phyloP scores from a whole-genome alignment of 345 rosid species.

The Chamaenerion angustifolium region DNA sequence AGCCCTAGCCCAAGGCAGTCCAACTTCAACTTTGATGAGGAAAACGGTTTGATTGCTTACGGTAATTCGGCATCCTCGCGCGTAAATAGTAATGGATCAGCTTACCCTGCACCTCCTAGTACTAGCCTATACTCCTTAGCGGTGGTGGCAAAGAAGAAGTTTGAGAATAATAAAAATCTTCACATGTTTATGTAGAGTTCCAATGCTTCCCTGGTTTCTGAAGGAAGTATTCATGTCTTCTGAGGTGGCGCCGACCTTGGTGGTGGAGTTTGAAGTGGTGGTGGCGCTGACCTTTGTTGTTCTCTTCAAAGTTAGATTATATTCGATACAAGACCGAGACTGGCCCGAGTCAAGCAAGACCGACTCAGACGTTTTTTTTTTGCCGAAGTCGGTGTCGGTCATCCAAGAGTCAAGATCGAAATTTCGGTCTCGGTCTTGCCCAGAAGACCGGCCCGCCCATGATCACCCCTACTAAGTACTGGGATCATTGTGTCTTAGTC shows the following conservation, averaged over 20 bases:
- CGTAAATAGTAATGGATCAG: slow-evolving; percentile 5
- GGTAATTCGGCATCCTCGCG: slow-evolving; percentile 9
- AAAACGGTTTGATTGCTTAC: slow-evolving; percentile 21
- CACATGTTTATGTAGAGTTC: slow-evolving; percentile 99
- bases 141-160: slow-evolving; percentile 30
- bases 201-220: slow-evolving; percentile 88
- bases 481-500: too few species aligned
- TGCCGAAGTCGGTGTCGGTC: too few species aligned
- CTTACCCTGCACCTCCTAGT: slow-evolving; percentile 49
- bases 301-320: too few species aligned
- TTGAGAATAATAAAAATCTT: slow-evolving; percentile 61
- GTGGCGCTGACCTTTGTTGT: slow-evolving; percentile 26
- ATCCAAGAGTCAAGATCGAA: too few species aligned
- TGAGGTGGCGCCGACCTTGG: slow-evolving; percentile 28
- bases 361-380: too few species aligned
- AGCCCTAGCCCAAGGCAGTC: slow-evolving; percentile 53
- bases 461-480: too few species aligned
- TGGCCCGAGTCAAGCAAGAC: too few species aligned
- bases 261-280: too few species aligned
- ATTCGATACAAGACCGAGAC: too few species aligned
- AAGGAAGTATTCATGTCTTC: slow-evolving; percentile 56
- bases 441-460: too few species aligned
- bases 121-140: slow-evolving; percentile 59
- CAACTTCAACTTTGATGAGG: slow-evolving; percentile 50
- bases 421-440: too few species aligned